Base-by-base conservation (phyloP, 495 filamentous ascomycete species). In the Elasticomyces elasticus region DNA sequence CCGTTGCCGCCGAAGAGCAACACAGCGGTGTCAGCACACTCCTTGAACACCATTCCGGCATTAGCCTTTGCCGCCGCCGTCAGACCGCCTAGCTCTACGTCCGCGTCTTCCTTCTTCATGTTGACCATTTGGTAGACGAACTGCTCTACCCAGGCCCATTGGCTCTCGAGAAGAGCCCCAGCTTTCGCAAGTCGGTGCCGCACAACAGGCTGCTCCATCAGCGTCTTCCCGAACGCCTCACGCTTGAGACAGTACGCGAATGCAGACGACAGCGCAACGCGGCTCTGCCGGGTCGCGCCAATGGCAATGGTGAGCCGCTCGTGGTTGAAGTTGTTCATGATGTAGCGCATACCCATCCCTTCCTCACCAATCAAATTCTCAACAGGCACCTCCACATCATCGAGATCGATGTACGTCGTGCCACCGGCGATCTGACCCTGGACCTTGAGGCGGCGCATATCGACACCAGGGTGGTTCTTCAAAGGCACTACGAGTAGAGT, bases 241-340 rank as follows among this genome's bases (percentile, higher is more conserved):
- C 84, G 75, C 67, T 82, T 81, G 55, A 88, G 60, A 33, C 76
- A 76, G 66, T 88, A 87, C 11, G 78, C 77, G 55, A 87, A 83
- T 0, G 85, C 83, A 0, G 79, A 59, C 22, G 74, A 65, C 5
- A 88, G 70, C 9, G 82, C 83, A 1, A 86, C 82, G 10, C 85
- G 74, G 0, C 82, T 73, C 54, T 78, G 69, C 1, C 85, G 74
- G 7, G 80, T 84, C 3, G 74, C 74, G 0, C 76, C 77, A 24
- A 87, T 76, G 6, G 80, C 70, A 48, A 88, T 83, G 23, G 74
- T 71, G 1, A 89, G 69, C 0, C 85, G 78, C 69, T 89, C 85
- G 60, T 89, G 84, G 71, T 88, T 88, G 78, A 89, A 88, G 68
- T 89, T 88, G 38, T 80, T 83, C 84, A 89, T 88, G 57, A 88